phyloP scores from a whole-genome alignment of 2,329 filamentous ascomycete genomes.

The Scortechinia acanthostroma region DNA sequence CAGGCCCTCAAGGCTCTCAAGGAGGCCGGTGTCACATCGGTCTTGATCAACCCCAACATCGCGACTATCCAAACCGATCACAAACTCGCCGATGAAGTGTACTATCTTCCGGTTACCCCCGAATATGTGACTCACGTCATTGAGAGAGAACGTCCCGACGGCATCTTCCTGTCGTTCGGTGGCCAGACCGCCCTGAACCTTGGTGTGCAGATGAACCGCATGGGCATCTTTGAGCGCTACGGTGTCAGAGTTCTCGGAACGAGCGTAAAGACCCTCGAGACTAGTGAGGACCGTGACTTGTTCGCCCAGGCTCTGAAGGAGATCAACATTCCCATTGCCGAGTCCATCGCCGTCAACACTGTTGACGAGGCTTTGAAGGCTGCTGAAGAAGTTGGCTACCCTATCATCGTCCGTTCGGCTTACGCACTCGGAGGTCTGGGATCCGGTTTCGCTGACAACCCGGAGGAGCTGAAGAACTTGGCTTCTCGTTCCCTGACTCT shows the following conservation, averaged over 20 bases:
- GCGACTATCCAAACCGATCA: constrained; percentile 97
- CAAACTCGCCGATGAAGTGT: constrained; percentile 90
- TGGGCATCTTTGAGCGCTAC: constrained; percentile 91
- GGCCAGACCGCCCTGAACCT: constrained; percentile 95
- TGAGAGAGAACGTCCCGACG: constrained; percentile 89
- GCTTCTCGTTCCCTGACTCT: constrained; percentile 86
- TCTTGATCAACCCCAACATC: constrained; percentile 96
- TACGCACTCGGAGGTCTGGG: constrained; percentile 94
- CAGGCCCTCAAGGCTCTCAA: constrained; percentile 96
- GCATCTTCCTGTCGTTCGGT: constrained; percentile 94
- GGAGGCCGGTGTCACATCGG: constrained; percentile 83
- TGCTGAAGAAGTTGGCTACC: constrained; percentile 81
- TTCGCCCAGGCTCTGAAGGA: constrained; percentile 94
- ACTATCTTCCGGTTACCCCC: constrained; percentile 93
- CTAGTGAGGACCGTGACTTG: constrained; percentile 89
- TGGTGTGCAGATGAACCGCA: constrained; percentile 93
- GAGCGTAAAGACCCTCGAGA: constrained; percentile 86
- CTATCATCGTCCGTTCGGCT: constrained; percentile 94
- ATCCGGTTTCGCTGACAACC: constrained; percentile 89
- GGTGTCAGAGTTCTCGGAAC: constrained; percentile 93
- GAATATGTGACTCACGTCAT: constrained; percentile 98
- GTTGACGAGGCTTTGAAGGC: constrained; percentile 88
- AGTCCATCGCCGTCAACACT: constrained; percentile 86
- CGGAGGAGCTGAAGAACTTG: constrained; percentile 88
- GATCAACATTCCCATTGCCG: constrained; percentile 94